Evolutionary conservation across 164 flowering plant species (phyloP), one percentile per base, ranked within the genome.

Genomic region (Nymphaea thermarum): DNA sequence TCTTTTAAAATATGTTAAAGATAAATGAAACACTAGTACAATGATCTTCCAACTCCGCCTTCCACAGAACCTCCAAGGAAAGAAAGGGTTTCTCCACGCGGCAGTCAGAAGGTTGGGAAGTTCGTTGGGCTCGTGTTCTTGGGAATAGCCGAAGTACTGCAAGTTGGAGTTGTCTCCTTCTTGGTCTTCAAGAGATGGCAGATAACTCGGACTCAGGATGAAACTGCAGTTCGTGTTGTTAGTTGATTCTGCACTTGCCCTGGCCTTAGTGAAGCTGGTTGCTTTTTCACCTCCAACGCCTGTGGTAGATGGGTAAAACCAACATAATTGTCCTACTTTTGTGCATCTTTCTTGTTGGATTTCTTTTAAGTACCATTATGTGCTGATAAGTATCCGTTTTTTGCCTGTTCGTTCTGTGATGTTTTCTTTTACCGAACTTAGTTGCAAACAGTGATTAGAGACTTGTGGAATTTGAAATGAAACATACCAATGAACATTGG

Each of bases 61-160:
- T 5, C 36, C 7, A 0, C 67, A 14, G 11, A 0, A 6, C 63
- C 63, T 36, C 42, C 41, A 4, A 0, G 0, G 17, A 61, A 8
- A 2, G 3, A 61, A 2, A 2, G n/a, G 41, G n/a, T n/a, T 17
- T 7, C 42, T 14, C 6, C 55, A 41, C 43, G 36, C 36, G 36
- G 36, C 36, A 25, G 36, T 1, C 36, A 68, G 42, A 75, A 70
- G 55, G 42, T 51, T 16, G 80, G 74, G 69, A 75, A 78, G 72
- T 72, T 70, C 44, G 43, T 75, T 12, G 80, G 80, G 45, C 16
- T 78, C 44, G 3, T 73, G 65, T 78, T 78, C 62, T 62, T 47
- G n/a, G 80, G 78, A 5, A 25, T 75, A 55, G 80, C 69, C 4
- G 70, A 10, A 41, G 61, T 71, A 16, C 73, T 78, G 74, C 80